These are phyloP conservation scores for Apiotrichum montevideense DNA, from an alignment of 1,284 basidiomycete species.

Conservation along the genomic window DNA sequence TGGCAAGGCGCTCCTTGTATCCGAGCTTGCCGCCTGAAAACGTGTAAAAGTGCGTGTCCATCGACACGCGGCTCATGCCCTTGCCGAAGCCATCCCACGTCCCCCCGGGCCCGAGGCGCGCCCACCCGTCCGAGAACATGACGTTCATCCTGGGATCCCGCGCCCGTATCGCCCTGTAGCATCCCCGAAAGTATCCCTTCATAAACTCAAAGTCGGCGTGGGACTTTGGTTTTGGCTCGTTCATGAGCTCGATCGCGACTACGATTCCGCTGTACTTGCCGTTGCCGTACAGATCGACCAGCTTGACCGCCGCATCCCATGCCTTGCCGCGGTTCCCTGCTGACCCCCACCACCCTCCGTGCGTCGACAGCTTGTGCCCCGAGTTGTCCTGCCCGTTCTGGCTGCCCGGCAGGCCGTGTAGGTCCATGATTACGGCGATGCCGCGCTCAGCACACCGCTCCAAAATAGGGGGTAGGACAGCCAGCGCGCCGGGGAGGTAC, in stretches of 20 bases:
- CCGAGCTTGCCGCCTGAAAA: background rate
- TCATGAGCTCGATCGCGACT: slow-evolving; percentile 23
- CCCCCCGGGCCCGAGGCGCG: background rate
- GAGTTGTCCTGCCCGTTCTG: slow-evolving; percentile 78
- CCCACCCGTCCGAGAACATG: background rate
- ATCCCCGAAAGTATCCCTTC: slow-evolving; percentile 51
- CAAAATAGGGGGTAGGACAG: slow-evolving; percentile 56
- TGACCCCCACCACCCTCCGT: slow-evolving; percentile 62
- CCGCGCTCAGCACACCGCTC: slow-evolving; percentile 68
- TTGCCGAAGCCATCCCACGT: background rate
- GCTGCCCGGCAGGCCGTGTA: slow-evolving; percentile 76
- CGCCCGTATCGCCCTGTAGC: slow-evolving; percentile 4
- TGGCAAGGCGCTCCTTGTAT: background rate
- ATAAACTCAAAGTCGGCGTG: background rate
- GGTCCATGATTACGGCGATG: slow-evolving; percentile 63
- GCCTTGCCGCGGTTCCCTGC: slow-evolving; percentile 22
- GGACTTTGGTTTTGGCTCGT: slow-evolving; percentile 6
- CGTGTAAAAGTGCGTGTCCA: slow-evolving; percentile 1
- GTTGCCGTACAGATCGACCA: slow-evolving; percentile 46
- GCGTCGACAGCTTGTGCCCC: slow-evolving; percentile 56
- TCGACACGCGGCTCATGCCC: background rate
- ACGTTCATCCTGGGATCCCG: background rate
- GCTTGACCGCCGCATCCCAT: slow-evolving; percentile 27
- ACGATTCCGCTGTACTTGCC: slow-evolving; percentile 32
- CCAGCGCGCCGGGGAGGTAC: slow-evolving; percentile 49